phyloP scores from a whole-genome alignment of 192 early-diverging fungal species.

The Backusella australiensis region DNA sequence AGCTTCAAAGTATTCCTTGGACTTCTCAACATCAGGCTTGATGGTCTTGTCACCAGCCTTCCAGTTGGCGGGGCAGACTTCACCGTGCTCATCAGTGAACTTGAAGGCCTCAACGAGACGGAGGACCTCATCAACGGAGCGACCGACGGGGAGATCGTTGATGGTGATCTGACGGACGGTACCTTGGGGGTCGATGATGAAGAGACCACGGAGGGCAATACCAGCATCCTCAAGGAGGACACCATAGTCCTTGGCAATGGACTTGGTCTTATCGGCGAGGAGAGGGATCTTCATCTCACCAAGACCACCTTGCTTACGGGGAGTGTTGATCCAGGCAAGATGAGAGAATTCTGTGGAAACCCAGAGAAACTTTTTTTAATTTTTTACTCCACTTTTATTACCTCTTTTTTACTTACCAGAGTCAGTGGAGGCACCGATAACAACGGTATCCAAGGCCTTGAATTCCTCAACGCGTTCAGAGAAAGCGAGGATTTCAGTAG shows the following conservation, averaged over 20 bases:
- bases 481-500: constrained; percentile 93
- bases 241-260: constrained; percentile 85
- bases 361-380: not conserved
- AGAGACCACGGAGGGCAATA: constrained; percentile 81
- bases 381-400: not conserved
- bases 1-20: constrained; percentile 68
- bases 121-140: constrained; percentile 82
- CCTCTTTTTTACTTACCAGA: constrained; percentile 15
- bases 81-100: constrained; percentile 85
- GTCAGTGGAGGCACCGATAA: constrained; percentile 72
- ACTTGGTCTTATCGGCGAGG: constrained; percentile 64
- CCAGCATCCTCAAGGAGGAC: constrained; percentile 79
- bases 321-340: constrained; percentile 84
- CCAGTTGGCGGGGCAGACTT: constrained; percentile 85
- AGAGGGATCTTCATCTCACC: constrained; percentile 92
- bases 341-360: constrained; percentile 69
- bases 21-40: constrained; percentile 62
- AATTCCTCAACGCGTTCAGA: constrained; percentile 84
- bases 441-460: constrained; percentile 72
- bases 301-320: constrained; percentile 86
- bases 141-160: constrained; percentile 89
- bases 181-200: constrained; percentile 90
- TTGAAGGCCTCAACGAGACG: constrained; percentile 90
- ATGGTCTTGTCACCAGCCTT: constrained; percentile 71
- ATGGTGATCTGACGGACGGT: constrained; percentile 82